Evolutionary conservation across 2,329 filamentous ascomycete genomes (phyloP).

Genomic region (Fusarium circinatum): DNA sequence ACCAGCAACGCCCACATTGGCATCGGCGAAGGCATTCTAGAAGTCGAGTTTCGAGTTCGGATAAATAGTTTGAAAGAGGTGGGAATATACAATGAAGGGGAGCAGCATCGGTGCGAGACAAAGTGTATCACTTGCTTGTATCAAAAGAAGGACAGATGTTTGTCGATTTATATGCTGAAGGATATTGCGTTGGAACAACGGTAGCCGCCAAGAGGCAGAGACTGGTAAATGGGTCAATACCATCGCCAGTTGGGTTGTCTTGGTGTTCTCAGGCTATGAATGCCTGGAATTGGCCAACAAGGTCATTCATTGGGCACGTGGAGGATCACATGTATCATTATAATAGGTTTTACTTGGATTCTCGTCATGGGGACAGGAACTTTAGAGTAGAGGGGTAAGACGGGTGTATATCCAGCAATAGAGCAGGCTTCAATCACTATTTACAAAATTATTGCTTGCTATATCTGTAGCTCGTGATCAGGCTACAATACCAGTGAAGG

Average conservation of each 20-base stretch:
- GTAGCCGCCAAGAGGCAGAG: background rate
- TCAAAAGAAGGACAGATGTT: conserved; percentile 1
- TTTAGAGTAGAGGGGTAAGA: conserved; percentile 20
- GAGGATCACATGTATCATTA: conserved; percentile 39
- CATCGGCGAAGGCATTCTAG: conserved; percentile 49
- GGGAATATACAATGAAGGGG: conserved; percentile 8
- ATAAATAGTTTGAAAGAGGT: conserved; percentile 20
- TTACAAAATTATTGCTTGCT: background rate
- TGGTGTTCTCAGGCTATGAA: background rate
- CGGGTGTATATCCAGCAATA: conserved; percentile 34
- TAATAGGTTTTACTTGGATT: conserved; percentile 9
- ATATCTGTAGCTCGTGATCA: background rate
- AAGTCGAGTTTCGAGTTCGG: conserved; percentile 15
- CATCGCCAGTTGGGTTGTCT: background rate
- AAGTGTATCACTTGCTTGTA: conserved; percentile 7
- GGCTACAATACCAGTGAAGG: background rate
- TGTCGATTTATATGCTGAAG: background rate
- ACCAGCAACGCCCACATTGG: conserved; percentile 46
- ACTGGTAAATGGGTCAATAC: background rate
- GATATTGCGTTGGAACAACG: conserved; percentile 8
- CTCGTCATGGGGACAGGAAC: conserved; percentile 9
- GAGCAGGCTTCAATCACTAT: conserved; percentile 17
- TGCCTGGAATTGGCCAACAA: conserved; percentile 9
- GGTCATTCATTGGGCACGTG: conserved; percentile 5
- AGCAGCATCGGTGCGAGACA: background rate